Percentiles rank a stretch among this genome's conserved stretches.
Conservation (phyloP, 2,329 filamentous ascomycete species). For the Botrytis aclada region DNA sequence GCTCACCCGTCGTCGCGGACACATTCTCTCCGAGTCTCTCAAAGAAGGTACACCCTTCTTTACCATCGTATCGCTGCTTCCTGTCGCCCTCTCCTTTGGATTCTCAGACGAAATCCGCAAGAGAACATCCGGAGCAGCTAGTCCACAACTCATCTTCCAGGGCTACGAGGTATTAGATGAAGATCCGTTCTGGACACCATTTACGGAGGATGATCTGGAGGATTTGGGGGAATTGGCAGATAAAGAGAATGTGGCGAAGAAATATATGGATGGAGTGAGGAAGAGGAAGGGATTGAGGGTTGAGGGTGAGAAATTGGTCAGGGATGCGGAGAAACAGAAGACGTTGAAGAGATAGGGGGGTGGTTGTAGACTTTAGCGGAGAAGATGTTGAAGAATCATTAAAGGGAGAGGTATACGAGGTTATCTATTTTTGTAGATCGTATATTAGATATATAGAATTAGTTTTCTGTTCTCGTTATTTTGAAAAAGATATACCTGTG, state of each 20-base stretch:
- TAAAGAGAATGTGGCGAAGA: slow-evolving; percentile 90
- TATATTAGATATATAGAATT: not conserved
- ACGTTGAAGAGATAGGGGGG: slow-evolving; percentile 55
- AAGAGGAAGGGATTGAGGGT: slow-evolving; percentile 85
- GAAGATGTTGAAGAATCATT: not conserved
- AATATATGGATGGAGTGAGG: slow-evolving; percentile 89
- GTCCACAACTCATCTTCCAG: slow-evolving; percentile 88
- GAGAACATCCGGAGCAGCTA: slow-evolving; percentile 82
- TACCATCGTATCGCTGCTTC: slow-evolving; percentile 82
- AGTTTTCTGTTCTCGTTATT: not conserved
- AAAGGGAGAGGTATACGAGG: not conserved
- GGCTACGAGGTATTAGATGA: slow-evolving; percentile 92
- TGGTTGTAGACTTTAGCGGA: not conserved
- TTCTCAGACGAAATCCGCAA: slow-evolving; percentile 97
- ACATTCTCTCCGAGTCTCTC: slow-evolving; percentile 84
- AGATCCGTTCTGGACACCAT: slow-evolving; percentile 97
- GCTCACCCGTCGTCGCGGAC: slow-evolving; percentile 89
- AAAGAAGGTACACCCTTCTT: slow-evolving; percentile 97
- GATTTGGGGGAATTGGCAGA: slow-evolving; percentile 93
- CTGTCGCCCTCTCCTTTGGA: slow-evolving; percentile 92
- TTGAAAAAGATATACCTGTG: not conserved
- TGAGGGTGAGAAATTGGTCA: slow-evolving; percentile 69
- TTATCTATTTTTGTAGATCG: not conserved
- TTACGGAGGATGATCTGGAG: slow-evolving; percentile 93
- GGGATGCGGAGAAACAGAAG: slow-evolving; percentile 90